Percentiles rank a stretch among this genome's conserved stretches.
phyloP scores from a whole-genome alignment of 2,329 filamentous ascomycete genomes.

The Aphanocladium album region DNA sequence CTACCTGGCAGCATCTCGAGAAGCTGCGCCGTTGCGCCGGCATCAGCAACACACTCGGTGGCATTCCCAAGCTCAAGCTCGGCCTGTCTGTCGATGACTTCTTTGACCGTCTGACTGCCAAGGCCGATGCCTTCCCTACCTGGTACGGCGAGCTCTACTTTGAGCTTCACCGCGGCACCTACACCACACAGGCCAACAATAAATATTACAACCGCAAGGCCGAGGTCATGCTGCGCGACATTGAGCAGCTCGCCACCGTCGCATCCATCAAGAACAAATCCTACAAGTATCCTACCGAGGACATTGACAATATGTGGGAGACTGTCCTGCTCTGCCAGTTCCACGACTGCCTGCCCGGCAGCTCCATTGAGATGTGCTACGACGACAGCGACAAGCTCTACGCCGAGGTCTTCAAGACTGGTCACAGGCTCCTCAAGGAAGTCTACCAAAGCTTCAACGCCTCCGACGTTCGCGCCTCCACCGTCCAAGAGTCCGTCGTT shows the following conservation, averaged over 20 bases:
- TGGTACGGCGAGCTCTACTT: constrained; percentile 99
- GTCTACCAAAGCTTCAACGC: constrained; percentile 65
- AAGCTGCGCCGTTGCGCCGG: constrained; percentile 90
- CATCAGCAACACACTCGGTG: constrained; percentile 78
- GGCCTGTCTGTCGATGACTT: constrained; percentile 91
- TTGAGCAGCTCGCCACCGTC: constrained; percentile 83
- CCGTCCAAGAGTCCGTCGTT: constrained; percentile 50
- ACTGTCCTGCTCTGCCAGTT: constrained; percentile 88
- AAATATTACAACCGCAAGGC: constrained; percentile 88
- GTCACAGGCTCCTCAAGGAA: constrained; percentile 64
- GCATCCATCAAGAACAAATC: constrained; percentile 66
- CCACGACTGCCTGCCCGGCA: constrained; percentile 93
- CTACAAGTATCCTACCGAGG: constrained; percentile 88
- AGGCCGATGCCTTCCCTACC: constrained; percentile 73
- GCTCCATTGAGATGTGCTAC: constrained; percentile 96
- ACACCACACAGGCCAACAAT: constrained; percentile 96
- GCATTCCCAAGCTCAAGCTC: constrained; percentile 79
- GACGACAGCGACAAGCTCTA: constrained; percentile 92
- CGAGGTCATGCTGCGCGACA: constrained; percentile 78
- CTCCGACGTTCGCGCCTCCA: constrained; percentile 34
- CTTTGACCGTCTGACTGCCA: constrained; percentile 79
- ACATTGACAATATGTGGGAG: constrained; percentile 98
- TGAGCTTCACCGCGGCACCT: constrained; percentile 92
- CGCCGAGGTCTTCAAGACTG: constrained; percentile 72
- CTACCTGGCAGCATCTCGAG: constrained; percentile 89